phyloP scores from a whole-genome alignment of 2,329 filamentous ascomycete genomes.

The Alternaria sp. region DNA sequence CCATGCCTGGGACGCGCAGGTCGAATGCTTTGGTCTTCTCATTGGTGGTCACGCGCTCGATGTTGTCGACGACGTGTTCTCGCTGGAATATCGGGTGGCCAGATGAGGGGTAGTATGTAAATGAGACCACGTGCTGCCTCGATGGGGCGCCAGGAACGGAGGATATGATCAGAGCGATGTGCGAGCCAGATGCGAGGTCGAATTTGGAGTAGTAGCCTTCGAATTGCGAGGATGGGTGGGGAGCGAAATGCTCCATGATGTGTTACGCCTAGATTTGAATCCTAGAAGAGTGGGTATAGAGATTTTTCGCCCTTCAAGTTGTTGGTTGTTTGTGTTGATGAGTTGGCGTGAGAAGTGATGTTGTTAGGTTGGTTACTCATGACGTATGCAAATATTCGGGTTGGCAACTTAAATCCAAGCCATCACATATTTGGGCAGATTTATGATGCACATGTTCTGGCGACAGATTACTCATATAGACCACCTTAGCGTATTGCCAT shows the following conservation, averaged over 20 bases:
- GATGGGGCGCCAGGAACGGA: slow-evolving; percentile 51
- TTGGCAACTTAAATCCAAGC: neutral
- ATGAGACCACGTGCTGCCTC: slow-evolving; percentile 55
- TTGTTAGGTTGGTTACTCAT: slow-evolving; percentile 15
- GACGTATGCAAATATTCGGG: slow-evolving; percentile 20
- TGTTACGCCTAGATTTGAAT: no score
- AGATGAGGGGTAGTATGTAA: slow-evolving; percentile 55
- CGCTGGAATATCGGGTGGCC: slow-evolving; percentile 47
- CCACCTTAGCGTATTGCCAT: neutral
- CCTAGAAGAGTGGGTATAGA: neutral
- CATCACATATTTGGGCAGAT: neutral
- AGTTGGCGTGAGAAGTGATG: neutral
- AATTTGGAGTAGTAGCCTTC: slow-evolving; percentile 62
- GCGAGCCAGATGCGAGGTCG: slow-evolving; percentile 53
- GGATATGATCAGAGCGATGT: slow-evolving; percentile 56
- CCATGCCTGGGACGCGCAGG: slow-evolving; percentile 49
- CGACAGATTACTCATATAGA: neutral
- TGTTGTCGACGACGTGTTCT: slow-evolving; percentile 52
- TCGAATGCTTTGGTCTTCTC: slow-evolving; percentile 47
- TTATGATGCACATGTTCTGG: neutral
- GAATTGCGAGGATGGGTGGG: slow-evolving; percentile 52
- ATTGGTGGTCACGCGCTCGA: slow-evolving; percentile 43
- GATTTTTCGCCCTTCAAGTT: neutral
- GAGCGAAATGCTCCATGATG: slow-evolving; percentile 52
- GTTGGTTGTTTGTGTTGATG: neutral